These are phyloP conservation scores for Amanita pseudoporphyria DNA, from an alignment of 768 basidiomycete genomes.

Conservation along the genomic window DNA sequence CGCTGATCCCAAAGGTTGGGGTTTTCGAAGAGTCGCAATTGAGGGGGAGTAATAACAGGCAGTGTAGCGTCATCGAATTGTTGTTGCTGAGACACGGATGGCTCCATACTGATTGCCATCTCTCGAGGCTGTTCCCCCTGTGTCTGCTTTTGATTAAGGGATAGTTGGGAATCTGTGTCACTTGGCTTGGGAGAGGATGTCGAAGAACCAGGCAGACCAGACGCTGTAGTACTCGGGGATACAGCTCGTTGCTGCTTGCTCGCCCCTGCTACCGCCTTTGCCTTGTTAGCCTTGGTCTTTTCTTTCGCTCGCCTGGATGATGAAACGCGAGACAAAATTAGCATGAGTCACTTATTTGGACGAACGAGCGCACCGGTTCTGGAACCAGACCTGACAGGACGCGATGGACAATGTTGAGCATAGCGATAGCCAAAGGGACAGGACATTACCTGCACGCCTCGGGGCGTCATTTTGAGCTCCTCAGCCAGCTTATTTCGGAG, in stretches of 20 bases:
- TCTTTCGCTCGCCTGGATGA: slow-evolving; percentile 71
- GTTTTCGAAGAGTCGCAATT: slow-evolving; percentile 30
- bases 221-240: slow-evolving; percentile 7
- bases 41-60: slow-evolving; percentile 25
- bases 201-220: neutral
- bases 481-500: slow-evolving; percentile 72
- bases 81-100: neutral
- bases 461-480: slow-evolving; percentile 83
- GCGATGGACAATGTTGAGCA: slow-evolving; percentile 2
- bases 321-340: slow-evolving; percentile 1
- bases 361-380: slow-evolving; percentile 52
- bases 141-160: neutral
- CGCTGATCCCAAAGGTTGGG: slow-evolving; percentile 16
- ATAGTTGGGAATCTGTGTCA: slow-evolving; percentile 2
- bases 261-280: slow-evolving; percentile 18
- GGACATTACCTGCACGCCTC: slow-evolving; percentile 83
- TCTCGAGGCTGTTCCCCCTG: slow-evolving; percentile 2
- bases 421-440: neutral
- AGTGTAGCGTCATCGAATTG: neutral
- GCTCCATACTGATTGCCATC: neutral
- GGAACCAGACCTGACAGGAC: slow-evolving; percentile 71
- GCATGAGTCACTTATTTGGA: neutral
- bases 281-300: slow-evolving; percentile 56
- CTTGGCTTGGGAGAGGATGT: slow-evolving; percentile 10
- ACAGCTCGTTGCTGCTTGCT: slow-evolving; percentile 9